Base-by-base conservation (phyloP, 805 yeast genomes). In the Spathaspora girioi region DNA sequence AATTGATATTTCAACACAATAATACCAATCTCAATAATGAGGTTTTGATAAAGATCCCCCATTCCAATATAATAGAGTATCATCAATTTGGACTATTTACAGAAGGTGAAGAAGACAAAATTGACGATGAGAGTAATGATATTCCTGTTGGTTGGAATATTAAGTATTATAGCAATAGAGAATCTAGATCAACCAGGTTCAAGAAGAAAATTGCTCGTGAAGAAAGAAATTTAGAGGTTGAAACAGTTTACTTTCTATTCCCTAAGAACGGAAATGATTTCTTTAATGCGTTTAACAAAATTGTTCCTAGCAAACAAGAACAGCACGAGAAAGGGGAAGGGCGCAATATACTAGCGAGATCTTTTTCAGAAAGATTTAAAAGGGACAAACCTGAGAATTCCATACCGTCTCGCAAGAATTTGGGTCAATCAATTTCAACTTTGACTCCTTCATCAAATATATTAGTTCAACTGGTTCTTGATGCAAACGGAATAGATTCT, bases 1-100 rank as follows among this genome's bases (percentile, higher is more conserved):
- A 87, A 59, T 85, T 86, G 49, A 82, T 89, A 1, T 93, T 93
- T 67, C 67, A 66, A 49, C 56, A 66, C 17, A 77, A 91, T 1
- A 78, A 86, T 41, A 77, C 87, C 49, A 87, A 89, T 64, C 73
- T 78, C 20, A 85, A 84, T 12, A 85, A 85, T 57, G 84, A 85
- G 53, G 94, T 89, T 12, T 80, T 87, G 18, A 73, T 92, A 17
- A 87, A 87, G 58, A 81, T 93, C 3, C 97, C 97, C 0, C 60
- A 87, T 23, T 79, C 75, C 35, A 86, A 86, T 59, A 70, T 93
- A 12, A 61, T 86, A 8, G 87, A 85, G 59, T 63, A 84, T 23
- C 86, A 82, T 45, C 76, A 80, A 46, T 78, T 79, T 18, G 50
- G 45, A 10, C 18, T 61, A 17, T 60, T 62, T 46, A 44, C 50